Evolutionary conservation across 306 rosid species (phyloP), one percentile per base, ranked within the genome.

Genomic region (Castanopsis chinensis): DNA sequence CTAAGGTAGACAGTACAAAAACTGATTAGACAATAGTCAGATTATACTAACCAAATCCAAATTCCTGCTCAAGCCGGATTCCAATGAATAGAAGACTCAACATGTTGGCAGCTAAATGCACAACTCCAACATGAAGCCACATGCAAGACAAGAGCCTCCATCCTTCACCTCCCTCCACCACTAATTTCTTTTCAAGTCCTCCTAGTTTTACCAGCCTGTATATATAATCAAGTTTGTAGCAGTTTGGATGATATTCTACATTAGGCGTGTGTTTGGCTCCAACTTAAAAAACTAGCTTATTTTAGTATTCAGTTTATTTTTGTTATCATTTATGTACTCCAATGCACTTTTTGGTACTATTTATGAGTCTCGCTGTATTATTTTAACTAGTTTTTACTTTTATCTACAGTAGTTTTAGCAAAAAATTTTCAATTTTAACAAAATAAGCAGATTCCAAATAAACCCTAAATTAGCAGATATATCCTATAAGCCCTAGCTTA

Each of bases 121-220:
- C 56, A 4, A 93, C 93, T 59, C 98, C 99, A 56, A 91, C 99
- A 43, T 95, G 99, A 82, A 95, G 99, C 90, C 97, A 95, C 85
- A 91, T 91, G 91, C 98, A 90, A 4, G 97, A 32, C 10, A 95
- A 7, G 75, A 89, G 89, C 18, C 99, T 88, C 99, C 98, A 95
- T 61, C 41, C 74, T 89, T 95, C 88, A 5, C 88, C 82, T 0
- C 73, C 25, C 0, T 86, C 85, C 85, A 88, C 86, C 79, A 89
- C 91, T 6, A 76, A 73, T 11, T 74, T 71, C 83, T 19, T 61
- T 53, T 90, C 92, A 25, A 95, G 87, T 13, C 89, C 99, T 21
- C 99, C 99, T 75, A 87, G 69, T 33, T 64, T 12, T 69, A 75
- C 78, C 76, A 93, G 82, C 87, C 99, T 95, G 84, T 79, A 86